Evolutionary conservation across 805 yeast genomes (phyloP).

Genomic region (Wickerhamomyces queroliae): DNA sequence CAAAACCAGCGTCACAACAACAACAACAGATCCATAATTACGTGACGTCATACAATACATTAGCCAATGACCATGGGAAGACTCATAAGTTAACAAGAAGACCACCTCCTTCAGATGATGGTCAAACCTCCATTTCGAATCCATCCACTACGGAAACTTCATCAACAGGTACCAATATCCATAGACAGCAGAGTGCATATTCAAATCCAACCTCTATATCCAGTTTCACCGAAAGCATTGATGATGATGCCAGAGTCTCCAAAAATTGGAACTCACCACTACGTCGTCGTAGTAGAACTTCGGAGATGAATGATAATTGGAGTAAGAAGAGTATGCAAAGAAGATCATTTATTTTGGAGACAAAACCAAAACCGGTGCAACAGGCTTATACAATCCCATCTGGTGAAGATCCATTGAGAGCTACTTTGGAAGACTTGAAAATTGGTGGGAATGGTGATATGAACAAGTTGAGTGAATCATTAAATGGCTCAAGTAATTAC

Average conservation of each 20-base stretch:
- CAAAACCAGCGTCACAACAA: slow-evolving; percentile 4
- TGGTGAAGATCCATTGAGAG: slow-evolving; percentile 43
- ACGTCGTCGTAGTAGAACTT: slow-evolving; percentile 22
- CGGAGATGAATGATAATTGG: slow-evolving; percentile 9
- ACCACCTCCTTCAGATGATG: slow-evolving; percentile 26
- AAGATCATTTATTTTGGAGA: slow-evolving; percentile 20
- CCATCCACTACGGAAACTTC: slow-evolving; percentile 15
- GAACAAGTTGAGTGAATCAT: slow-evolving; percentile 29
- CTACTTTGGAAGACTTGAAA: slow-evolving; percentile 42
- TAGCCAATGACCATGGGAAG: slow-evolving; percentile 2
- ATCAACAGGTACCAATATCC: slow-evolving; percentile 5
- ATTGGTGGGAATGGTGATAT: slow-evolving; percentile 37
- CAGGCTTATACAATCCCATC: slow-evolving; percentile 10
- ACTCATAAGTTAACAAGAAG: slow-evolving; percentile 14
- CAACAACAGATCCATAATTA: slow-evolving; percentile 4
- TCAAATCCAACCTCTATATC: slow-evolving; percentile 25
- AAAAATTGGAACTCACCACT: slow-evolving; percentile 25
- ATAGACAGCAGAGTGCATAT: slow-evolving; percentile 19
- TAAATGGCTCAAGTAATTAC: slow-evolving; percentile 15
- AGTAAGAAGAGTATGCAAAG: slow-evolving; percentile 14
- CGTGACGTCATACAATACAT: slow-evolving; percentile 1
- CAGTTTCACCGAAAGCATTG: slow-evolving; percentile 20
- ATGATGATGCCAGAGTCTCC: slow-evolving; percentile 15
- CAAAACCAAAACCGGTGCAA: slow-evolving; percentile 2
- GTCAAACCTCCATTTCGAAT: slow-evolving; percentile 22